Conservation (phyloP, 2,329 filamentous ascomycete genomes). For the Didymella pomorum region DNA sequence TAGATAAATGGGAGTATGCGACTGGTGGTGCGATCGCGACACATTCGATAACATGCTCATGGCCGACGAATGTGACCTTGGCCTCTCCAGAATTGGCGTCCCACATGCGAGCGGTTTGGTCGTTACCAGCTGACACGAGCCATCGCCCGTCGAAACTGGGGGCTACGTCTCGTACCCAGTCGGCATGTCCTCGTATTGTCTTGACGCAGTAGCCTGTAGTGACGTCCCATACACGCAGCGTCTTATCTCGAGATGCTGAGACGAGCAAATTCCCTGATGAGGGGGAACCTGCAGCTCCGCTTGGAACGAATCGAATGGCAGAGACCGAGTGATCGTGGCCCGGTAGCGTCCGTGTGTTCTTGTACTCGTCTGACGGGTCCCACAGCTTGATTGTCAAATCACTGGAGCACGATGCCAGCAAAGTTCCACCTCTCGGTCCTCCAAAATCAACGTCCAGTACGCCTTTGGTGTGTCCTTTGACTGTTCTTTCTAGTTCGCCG, state of each 20-base stretch:
- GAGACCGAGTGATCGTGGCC: slow-evolving; percentile 94
- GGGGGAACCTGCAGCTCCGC: slow-evolving; percentile 77
- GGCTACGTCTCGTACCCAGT: slow-evolving; percentile 90
- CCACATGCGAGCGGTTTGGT: slow-evolving; percentile 84
- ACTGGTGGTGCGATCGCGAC: slow-evolving; percentile 84
- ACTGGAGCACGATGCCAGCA: slow-evolving; percentile 84
- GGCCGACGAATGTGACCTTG: slow-evolving; percentile 81
- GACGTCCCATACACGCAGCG: slow-evolving; percentile 89
- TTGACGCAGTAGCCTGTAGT: slow-evolving; percentile 92
- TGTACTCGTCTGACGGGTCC: slow-evolving; percentile 92
- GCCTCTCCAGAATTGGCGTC: slow-evolving; percentile 78
- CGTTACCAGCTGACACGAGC: slow-evolving; percentile 82
- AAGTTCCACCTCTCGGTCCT: slow-evolving; percentile 78
- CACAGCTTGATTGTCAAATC: slow-evolving; percentile 95
- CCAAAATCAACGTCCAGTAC: slow-evolving; percentile 92
- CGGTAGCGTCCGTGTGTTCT: slow-evolving; percentile 89
- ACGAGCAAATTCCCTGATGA: slow-evolving; percentile 86
- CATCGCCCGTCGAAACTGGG: slow-evolving; percentile 85
- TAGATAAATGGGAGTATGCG: slow-evolving; percentile 77
- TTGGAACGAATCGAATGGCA: slow-evolving; percentile 86
- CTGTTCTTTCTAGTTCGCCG: slow-evolving; percentile 85
- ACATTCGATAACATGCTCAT: slow-evolving; percentile 87
- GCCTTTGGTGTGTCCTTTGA: slow-evolving; percentile 90
- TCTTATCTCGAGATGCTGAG: slow-evolving; percentile 84
- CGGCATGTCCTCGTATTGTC: slow-evolving; percentile 84